Base-by-base conservation (phyloP, 2,329 filamentous ascomycete genomes). In the Stenocarpella maydis region DNA sequence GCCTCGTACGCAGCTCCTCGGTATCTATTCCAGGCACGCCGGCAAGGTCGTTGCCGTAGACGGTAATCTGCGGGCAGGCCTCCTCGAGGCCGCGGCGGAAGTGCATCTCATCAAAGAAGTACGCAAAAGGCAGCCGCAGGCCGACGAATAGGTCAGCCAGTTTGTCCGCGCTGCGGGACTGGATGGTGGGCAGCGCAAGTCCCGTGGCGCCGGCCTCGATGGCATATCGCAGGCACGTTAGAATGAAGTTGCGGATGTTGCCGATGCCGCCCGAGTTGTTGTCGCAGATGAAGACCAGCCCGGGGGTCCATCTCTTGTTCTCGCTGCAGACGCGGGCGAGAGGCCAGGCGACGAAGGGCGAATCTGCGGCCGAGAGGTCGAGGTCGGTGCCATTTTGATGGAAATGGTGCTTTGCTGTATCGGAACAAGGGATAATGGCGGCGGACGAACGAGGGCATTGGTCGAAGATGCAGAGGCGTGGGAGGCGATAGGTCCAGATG, bases 181-280 rank as follows among this genome's bases (percentile, higher is more conserved):
- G 79, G 64, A 86, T 85, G 65, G 73, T 79, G 1, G 84, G 84
- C 68, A 86, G 76, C 7, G 83, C 79, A 1, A 85, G 72, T 1
- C 82, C 82, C 0, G 82, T 80, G 4, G 83, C 83, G 31, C 83
- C 84, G 8, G 82, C 82, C 31, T 84, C 82, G 70, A 86, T 80
- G 21, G 80, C 82, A 71, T 86, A 86, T 24, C 84, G 81, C 26
- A 86, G 70, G 67, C 83, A 86, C 10, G 83, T 85, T 65, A 85
- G 78, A 53, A 85, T 83, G 73, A 83, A 85, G 73, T 84, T 85
- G 65, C 84, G 78, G 43, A 85, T 84, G 69, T 85, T 86, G 24
- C 84, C 83, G 58, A 85, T 82, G 31, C 84, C 84, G 3, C 84
- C 84, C 3, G 82, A 82, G 73, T 85, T 86, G 74, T 85, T 84